These are phyloP conservation scores for Candolleomyces efflorescens DNA, from an alignment of 768 basidiomycete species.

Conservation along the genomic window DNA sequence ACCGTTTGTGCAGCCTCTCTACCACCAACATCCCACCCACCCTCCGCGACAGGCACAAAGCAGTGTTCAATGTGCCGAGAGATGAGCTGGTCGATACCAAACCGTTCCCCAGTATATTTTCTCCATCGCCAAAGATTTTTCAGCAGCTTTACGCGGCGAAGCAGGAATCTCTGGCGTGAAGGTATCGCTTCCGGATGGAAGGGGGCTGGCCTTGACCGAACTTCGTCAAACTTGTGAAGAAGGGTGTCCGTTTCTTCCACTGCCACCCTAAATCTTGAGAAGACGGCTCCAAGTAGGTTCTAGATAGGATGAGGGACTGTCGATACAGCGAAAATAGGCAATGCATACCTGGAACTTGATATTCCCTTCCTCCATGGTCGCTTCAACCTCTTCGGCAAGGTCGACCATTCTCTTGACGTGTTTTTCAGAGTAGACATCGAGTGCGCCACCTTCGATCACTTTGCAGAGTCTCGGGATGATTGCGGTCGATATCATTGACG, in stretches of 20 bases:
- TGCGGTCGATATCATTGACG: conserved; percentile 83
- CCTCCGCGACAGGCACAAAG: conserved; percentile 62
- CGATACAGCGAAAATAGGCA: neutral
- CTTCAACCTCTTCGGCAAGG: conserved; percentile 76
- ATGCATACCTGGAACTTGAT: conserved; percentile 56
- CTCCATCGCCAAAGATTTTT: conserved; percentile 73
- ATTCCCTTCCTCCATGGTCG: conserved; percentile 60
- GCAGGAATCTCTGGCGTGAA: conserved; percentile 67
- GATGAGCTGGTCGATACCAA: conserved; percentile 51
- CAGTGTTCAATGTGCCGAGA: conserved; percentile 52
- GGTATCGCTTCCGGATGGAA: conserved; percentile 78
- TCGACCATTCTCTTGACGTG: conserved; percentile 65
- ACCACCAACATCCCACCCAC: conserved; percentile 88
- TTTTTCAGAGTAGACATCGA: conserved; percentile 74
- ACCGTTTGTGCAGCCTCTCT: conserved; percentile 62
- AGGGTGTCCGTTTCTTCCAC: conserved; percentile 47
- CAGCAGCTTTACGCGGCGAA: conserved; percentile 66
- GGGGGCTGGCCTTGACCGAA: conserved; percentile 27
- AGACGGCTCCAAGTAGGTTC: conserved; percentile 55
- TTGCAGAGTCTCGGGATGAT: conserved; percentile 73
- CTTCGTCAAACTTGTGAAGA: conserved; percentile 45
- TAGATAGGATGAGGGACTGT: conserved; percentile 22
- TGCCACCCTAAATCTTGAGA: conserved; percentile 48
- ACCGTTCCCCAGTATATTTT: conserved; percentile 61
- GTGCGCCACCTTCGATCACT: conserved; percentile 70